Evolutionary conservation across 2,329 filamentous ascomycete genomes (phyloP), one percentile per base, ranked within the genome.

Genomic region (Fusarium illudens): DNA sequence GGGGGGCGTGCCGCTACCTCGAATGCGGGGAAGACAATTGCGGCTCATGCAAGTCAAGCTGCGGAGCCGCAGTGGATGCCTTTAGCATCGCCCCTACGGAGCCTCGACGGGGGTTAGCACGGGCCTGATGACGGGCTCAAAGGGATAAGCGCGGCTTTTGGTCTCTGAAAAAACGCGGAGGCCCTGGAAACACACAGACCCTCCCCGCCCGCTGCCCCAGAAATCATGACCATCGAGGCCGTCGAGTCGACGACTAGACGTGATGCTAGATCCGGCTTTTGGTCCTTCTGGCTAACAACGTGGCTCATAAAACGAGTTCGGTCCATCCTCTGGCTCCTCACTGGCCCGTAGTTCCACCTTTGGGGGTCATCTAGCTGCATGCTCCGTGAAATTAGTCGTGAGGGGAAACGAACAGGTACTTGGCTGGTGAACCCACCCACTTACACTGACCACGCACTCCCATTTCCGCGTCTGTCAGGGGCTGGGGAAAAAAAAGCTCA

Each of bases 41-140:
- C 72, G 72, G 72, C 72, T 74, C 72, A 74, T 74, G 72, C 70
- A 74, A 74, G 70, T 72, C 68, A 74, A 73, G 58, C 63, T 73
- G 72, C 72, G 72, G 72, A 74, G 72, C 72, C 72, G 72, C 72
- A 74, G 71, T 74, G 72, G 72, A 67, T 63, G 63, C 30, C 30
- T 17, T 60, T 66, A 66, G 67, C 64, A 50, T 50, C 30, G 46
- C 46, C 46, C 46, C 29, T 50, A 49, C 44, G 27, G 44, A 49
- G 44, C 44, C 29, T 49, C 44, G 46, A 50, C 29, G 11, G 27
- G 46, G 63, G 56, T 56, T 34, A 53, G 42, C 65, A 62, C 69
- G 54, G 56, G 44, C 67, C 62, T 60, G 64, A 60, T 46, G 62
- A 62, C 33, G 58, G 58, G 62, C 55, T 53, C 65, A 58, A 62